Evolutionary conservation across 208 protist species (phyloP).

Genomic region (Angomonas desouzai): DNA sequence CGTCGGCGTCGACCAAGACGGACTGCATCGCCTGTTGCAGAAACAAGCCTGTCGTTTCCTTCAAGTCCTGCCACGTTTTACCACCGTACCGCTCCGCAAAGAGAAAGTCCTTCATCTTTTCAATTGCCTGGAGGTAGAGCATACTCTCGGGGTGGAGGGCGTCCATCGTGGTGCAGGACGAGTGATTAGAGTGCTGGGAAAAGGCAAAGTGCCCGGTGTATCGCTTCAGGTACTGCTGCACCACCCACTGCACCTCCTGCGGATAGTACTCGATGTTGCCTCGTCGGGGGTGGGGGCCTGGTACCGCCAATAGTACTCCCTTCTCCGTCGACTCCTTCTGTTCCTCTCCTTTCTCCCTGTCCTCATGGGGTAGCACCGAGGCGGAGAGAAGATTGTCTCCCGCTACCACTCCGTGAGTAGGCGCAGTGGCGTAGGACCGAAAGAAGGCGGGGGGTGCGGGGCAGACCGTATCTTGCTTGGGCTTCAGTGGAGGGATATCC

Average conservation of each 20-base stretch:
- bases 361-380: background rate
- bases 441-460: background rate
- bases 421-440: background rate
- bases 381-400: constrained; percentile 6
- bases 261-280: constrained; percentile 18
- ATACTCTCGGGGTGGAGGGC: constrained; percentile 7
- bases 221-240: constrained; percentile 46
- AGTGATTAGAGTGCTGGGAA: background rate
- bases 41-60: background rate
- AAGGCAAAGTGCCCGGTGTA: constrained; percentile 6
- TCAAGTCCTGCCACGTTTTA: background rate
- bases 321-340: background rate
- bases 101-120: constrained; percentile 23
- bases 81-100: background rate
- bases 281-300: constrained; percentile 22
- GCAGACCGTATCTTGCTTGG: background rate
- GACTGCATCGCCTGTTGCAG: constrained; percentile 6
- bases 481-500: background rate
- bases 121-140: constrained; percentile 16
- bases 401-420: background rate
- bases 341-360: background rate
- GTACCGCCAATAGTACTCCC: constrained; percentile 15
- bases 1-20: background rate
- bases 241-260: constrained; percentile 42
- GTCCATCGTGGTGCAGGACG: background rate